Conservation (phyloP, 164 flowering plant genomes). For the Tinospora cordifolia region DNA sequence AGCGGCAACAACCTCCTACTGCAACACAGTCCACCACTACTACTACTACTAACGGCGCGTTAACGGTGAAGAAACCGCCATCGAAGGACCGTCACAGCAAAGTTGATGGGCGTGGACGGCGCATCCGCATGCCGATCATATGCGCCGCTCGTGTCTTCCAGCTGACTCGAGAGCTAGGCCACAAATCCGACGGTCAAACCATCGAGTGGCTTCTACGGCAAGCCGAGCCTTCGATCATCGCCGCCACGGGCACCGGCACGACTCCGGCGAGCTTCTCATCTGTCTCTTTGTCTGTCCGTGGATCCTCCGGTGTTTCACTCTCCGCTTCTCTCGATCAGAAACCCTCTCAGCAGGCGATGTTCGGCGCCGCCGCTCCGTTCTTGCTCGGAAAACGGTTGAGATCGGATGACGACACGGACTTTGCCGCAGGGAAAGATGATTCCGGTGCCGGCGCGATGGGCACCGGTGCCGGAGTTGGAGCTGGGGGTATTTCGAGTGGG, state of each 20-base stretch:
- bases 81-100: slow-evolving; percentile 17
- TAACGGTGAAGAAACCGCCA: slow-evolving; percentile 12
- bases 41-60: not conserved
- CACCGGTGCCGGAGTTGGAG: slow-evolving; percentile 27
- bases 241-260: slow-evolving; percentile 17
- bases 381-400: slow-evolving; percentile 70
- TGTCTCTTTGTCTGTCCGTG: slow-evolving; percentile 40
- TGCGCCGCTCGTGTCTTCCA: slow-evolving; percentile 31
- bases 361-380: slow-evolving; percentile 47
- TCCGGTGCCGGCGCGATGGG: slow-evolving; percentile 18
- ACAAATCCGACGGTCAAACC: slow-evolving; percentile 27
- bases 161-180: slow-evolving; percentile 27
- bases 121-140: slow-evolving; percentile 26
- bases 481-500: slow-evolving; percentile 15
- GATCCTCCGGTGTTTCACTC: slow-evolving; percentile 13
- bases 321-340: slow-evolving; percentile 40
- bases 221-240: slow-evolving; percentile 20
- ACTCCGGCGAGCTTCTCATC: slow-evolving; percentile 45
- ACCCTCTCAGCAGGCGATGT: slow-evolving; percentile 19
- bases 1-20: not conserved
- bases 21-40: not conserved
- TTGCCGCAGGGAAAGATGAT: slow-evolving; percentile 28
- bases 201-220: slow-evolving; percentile 18
- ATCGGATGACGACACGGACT: slow-evolving; percentile 34
- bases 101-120: slow-evolving; percentile 25